These are phyloP conservation scores for Fusarium musae DNA, from an alignment of 2,329 filamentous ascomycete species.

Conservation along the genomic window DNA sequence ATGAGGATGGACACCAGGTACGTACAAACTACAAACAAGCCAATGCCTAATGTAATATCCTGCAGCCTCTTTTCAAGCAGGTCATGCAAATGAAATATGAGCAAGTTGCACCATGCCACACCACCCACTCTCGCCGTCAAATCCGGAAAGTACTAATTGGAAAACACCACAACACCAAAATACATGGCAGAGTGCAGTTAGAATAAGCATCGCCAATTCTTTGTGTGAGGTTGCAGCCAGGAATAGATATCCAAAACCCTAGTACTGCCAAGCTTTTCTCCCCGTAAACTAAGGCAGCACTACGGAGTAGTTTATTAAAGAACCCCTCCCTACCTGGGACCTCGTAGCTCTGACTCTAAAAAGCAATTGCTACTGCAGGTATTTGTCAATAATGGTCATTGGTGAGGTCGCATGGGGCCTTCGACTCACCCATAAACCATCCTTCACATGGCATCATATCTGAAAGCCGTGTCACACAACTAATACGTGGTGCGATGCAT, in stretches of 20 bases:
- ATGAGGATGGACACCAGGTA: neutral
- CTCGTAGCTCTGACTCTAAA: conserved; percentile 20
- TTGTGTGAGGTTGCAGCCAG: conserved; percentile 17
- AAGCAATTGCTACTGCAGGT: conserved; percentile 3
- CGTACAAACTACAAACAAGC: neutral
- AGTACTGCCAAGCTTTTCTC: conserved; percentile 40
- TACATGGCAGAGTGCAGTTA: neutral
- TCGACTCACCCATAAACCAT: neutral
- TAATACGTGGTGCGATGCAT: conserved; percentile 15
- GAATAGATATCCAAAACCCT: conserved; percentile 17
- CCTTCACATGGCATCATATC: neutral
- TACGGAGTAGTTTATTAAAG: conserved; percentile 7
- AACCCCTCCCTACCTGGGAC: conserved; percentile 20
- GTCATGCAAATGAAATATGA: conserved; percentile 14
- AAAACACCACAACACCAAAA: neutral
- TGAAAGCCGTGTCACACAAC: neutral
- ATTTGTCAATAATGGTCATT: neutral
- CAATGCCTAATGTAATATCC: neutral
- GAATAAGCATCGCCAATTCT: neutral
- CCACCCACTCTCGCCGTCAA: neutral
- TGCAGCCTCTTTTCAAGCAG: neutral
- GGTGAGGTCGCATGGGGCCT: neutral
- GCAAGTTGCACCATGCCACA: neutral
- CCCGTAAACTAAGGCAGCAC: conserved; percentile 28
- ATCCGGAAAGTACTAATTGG: neutral